Conservation (phyloP, 129 eudicot genomes). For the Artemisia argyi region DNA sequence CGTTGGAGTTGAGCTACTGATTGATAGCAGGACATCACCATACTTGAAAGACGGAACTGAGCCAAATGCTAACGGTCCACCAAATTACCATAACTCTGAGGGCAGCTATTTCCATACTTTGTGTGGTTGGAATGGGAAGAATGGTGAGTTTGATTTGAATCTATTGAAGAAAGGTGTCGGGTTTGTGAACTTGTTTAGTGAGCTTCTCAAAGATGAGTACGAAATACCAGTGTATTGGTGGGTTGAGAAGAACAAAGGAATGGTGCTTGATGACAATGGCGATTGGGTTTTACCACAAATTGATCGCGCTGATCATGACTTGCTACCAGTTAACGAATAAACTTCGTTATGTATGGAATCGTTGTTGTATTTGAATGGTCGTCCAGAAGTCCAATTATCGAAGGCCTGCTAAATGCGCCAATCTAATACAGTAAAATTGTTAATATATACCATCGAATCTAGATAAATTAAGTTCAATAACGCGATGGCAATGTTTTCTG, state of each 20-base stretch:
- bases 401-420: too few species aligned
- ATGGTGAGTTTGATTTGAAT: conserved; percentile 28
- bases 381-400: too few species aligned
- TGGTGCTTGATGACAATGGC: conserved; percentile 28
- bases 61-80: neutral
- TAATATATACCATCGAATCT: too few species aligned
- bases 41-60: conserved; percentile 18
- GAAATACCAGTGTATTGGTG: conserved; percentile 30
- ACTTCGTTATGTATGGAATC: too few species aligned
- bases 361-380: too few species aligned
- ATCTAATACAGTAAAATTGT: too few species aligned
- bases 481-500: too few species aligned
- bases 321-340: neutral
- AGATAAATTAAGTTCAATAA: too few species aligned
- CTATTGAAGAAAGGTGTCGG: conserved; percentile 20
- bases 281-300: conserved; percentile 30
- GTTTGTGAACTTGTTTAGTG: conserved; percentile 24
- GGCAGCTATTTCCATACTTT: conserved; percentile 31
- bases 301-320: conserved; percentile 27
- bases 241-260: conserved; percentile 27
- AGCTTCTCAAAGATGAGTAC: conserved; percentile 14
- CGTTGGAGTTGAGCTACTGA: conserved; percentile 28
- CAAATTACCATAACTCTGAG: conserved; percentile 16
- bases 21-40: conserved; percentile 27
- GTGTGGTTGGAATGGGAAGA: conserved; percentile 29